These are phyloP conservation scores for Podila horticola DNA, from an alignment of 192 early-diverging fungal species.

Conservation along the genomic window DNA sequence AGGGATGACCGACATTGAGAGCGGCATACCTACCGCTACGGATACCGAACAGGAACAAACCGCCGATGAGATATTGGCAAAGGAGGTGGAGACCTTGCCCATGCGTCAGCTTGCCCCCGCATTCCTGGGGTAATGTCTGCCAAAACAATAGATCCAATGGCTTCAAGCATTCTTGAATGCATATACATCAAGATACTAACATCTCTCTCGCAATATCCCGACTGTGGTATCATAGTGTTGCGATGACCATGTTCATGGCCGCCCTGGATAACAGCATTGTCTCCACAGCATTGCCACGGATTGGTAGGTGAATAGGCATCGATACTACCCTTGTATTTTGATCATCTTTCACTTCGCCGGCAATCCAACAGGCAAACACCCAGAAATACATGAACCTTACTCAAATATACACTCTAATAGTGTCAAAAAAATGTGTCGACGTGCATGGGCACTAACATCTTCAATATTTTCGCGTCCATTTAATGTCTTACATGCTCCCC, in stretches of 20 bases:
- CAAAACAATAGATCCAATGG: no score
- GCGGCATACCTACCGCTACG: neutral
- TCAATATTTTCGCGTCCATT: no score
- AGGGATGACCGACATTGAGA: conserved; percentile 5
- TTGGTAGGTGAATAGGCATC: conserved; percentile 26
- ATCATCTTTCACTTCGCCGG: neutral
- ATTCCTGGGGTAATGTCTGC: conserved; percentile 22
- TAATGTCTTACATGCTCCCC: neutral
- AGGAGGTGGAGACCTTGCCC: conserved; percentile 38
- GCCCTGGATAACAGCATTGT: conserved; percentile 72
- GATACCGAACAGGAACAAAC: conserved; percentile 21
- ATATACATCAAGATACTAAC: no score
- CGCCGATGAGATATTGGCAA: conserved; percentile 28
- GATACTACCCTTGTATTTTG: neutral
- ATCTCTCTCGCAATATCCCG: no score
- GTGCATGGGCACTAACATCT: neutral
- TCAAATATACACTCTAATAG: neutral
- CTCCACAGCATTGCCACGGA: conserved; percentile 67
- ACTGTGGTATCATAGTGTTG: conserved; percentile 9
- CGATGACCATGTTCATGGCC: conserved; percentile 67
- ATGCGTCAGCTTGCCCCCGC: conserved; percentile 40
- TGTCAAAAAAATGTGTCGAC: neutral
- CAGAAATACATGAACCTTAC: neutral
- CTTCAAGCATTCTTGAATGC: no score
- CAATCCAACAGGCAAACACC: neutral